Evolutionary conservation across 2,329 filamentous ascomycete genomes (phyloP), one percentile per base, ranked within the genome.

Genomic region (Fusarium subtropicale): DNA sequence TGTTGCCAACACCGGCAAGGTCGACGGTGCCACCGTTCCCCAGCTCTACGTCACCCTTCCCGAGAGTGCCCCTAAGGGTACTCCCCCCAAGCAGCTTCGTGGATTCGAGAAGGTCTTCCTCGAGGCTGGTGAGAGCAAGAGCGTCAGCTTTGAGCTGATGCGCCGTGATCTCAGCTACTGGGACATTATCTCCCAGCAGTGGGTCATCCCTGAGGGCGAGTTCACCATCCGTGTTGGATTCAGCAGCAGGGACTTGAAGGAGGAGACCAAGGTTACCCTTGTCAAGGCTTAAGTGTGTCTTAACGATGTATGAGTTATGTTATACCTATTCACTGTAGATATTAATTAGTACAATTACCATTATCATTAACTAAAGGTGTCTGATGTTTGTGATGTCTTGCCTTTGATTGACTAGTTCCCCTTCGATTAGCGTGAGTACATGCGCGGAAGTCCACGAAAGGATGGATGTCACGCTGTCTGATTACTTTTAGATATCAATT

Each of bases 41-140:
- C 87, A 90, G 76, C 77, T 90, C 2, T 89, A 89, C 73, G 75
- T 88, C n/a, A 68, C 72, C 7, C 78, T 84, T 76, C 79, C 81
- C 42, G 74, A 75, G 22, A 74, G 74, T 51, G 66, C 81, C n/a
- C 65, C 79, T 18, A 60, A 75, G 5, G 79, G 78, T 48, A 87
- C 86, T 12, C 87, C 87, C 0, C 78, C 82, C 7, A 78, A 78
- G 50, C 81, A 84, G 69, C 80, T 87, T 9, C 79, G 85, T 67
- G 85, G 79, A 50, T 88, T 88, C 59, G 81, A 85, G 5, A 88
- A 88, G 76, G 69, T 85, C 2, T 69, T 70, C 5, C 74, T 88
- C 2, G 69, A 72, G 6, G 68, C 80, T 1, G 83, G 84, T 1
- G 77, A 82, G 73, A 81, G 75, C 30, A 73, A 73, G 41, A 78